Percentiles rank a stretch among this genome's conserved stretches.
These are phyloP conservation scores for Agaricales sp. DNA, from an alignment of 1,284 basidiomycete species.

Conservation along the genomic window DNA sequence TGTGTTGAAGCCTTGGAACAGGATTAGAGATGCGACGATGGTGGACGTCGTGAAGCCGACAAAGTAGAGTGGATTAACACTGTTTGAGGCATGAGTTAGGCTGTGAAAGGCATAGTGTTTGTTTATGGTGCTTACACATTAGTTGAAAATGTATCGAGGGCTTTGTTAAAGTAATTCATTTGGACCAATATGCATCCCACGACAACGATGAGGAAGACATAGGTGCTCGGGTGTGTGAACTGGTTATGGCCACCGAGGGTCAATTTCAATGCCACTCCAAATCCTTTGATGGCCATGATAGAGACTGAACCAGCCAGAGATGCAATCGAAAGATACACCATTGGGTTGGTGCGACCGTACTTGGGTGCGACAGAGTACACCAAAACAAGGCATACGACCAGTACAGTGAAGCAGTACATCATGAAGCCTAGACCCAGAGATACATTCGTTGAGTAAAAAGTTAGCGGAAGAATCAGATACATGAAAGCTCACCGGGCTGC, in stretches of 20 bases:
- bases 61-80: conserved; percentile 98
- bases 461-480: background rate
- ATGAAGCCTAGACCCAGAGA: conserved; percentile 58
- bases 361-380: conserved; percentile 83
- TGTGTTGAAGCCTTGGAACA: conserved; percentile 97
- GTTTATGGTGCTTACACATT: conserved; percentile 83
- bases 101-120: conserved; percentile 12
- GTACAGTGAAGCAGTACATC: conserved; percentile 80
- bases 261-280: conserved; percentile 93
- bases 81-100: conserved; percentile 18
- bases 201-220: conserved; percentile 85
- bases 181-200: conserved; percentile 86
- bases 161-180: conserved; percentile 99
- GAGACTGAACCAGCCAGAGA: conserved; percentile 83
- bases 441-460: conserved; percentile 6
- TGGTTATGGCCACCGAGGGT: conserved; percentile 94
- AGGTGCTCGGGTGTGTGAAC: conserved; percentile 90
- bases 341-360: conserved; percentile 80
- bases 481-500: conserved; percentile 63
- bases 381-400: conserved; percentile 78
- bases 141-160: conserved; percentile 93
- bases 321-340: conserved; percentile 93
- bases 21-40: conserved; percentile 88
- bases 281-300: conserved; percentile 94
- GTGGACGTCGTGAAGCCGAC: conserved; percentile 98